Percentiles rank a stretch among this genome's conserved stretches.
Evolutionary conservation across 75 land plant genomes (phyloP).

Genomic region (Pinus taeda): DNA sequence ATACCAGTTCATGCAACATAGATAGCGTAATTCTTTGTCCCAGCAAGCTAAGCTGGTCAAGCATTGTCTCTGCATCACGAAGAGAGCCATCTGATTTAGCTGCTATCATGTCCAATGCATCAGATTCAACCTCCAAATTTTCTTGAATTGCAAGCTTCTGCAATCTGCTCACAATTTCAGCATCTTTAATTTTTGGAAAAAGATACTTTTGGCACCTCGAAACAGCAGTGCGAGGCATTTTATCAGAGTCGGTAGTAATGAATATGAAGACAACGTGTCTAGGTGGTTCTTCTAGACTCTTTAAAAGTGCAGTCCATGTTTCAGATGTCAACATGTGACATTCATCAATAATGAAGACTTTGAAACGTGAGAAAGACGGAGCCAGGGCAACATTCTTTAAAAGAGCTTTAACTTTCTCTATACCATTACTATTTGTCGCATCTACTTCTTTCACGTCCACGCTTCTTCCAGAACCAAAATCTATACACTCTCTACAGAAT

Average conservation of each 20-base stretch:
- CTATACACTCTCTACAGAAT: slow-evolving; percentile 64
- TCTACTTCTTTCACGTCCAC: slow-evolving; percentile 64
- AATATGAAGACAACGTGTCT: slow-evolving; percentile 64
- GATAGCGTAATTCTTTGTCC: slow-evolving; percentile 65
- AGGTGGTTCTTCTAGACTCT: slow-evolving; percentile 61
- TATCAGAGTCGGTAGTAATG: slow-evolving; percentile 66
- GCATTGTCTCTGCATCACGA: slow-evolving; percentile 79
- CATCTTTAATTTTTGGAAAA: slow-evolving; percentile 65
- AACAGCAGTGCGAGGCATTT: slow-evolving; percentile 52
- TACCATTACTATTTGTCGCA: slow-evolving; percentile 37
- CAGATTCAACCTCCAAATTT: slow-evolving; percentile 59
- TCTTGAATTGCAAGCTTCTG: slow-evolving; percentile 52
- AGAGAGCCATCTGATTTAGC: slow-evolving; percentile 75
- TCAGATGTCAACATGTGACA: slow-evolving; percentile 63
- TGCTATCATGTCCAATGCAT: slow-evolving; percentile 69
- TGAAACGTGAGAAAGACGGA: slow-evolving; percentile 35
- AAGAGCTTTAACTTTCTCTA: slow-evolving; percentile 51
- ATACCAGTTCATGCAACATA: slow-evolving; percentile 76
- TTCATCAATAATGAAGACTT: slow-evolving; percentile 79
- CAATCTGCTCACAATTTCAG: slow-evolving; percentile 53
- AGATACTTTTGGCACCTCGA: slow-evolving; percentile 78
- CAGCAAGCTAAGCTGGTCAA: slow-evolving; percentile 85
- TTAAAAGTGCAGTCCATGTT: slow-evolving; percentile 64
- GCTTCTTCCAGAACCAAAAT: slow-evolving; percentile 40
- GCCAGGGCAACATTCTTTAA: slow-evolving; percentile 24